Conservation (phyloP, 1,139 yeast genomes). For the Blastobotrys illinoisensis region DNA sequence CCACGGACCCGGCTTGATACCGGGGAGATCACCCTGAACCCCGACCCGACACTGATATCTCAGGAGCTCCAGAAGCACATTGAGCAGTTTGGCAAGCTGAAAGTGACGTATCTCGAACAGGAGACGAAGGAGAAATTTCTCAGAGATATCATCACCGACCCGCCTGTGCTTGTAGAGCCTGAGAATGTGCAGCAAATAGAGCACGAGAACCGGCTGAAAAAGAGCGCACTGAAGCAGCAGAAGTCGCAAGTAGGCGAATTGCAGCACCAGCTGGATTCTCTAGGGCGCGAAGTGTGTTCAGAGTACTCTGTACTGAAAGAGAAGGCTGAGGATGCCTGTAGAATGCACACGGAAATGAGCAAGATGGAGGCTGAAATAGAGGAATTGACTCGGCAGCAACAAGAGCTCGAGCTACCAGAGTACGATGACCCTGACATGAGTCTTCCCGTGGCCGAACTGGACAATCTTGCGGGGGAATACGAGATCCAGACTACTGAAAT, state of each 20-base stretch:
- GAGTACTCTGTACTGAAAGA: constrained; percentile 13
- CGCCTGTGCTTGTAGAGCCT: constrained; percentile 31
- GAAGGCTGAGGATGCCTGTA: constrained; percentile 9
- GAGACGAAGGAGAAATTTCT: constrained; percentile 62
- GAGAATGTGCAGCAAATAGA: constrained; percentile 30
- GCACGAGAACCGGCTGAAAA: constrained; percentile 26
- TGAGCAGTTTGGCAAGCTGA: constrained; percentile 46
- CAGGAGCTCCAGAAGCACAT: constrained; percentile 27
- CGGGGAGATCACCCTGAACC: constrained; percentile 15
- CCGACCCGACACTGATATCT: constrained; percentile 23
- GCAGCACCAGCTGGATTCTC: constrained; percentile 10
- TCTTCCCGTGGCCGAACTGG: constrained; percentile 26
- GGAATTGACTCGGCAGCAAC: constrained; percentile 17
- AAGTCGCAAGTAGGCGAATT: constrained; percentile 13
- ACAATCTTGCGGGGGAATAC: constrained; percentile 15
- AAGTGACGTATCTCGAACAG: constrained; percentile 60
- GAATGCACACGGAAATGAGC: constrained; percentile 23
- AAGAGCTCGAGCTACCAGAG: constrained; percentile 18
- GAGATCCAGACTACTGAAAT: constrained; percentile 47
- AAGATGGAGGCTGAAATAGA: constrained; percentile 26
- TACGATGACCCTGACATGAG: constrained; percentile 25
- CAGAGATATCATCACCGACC: constrained; percentile 34
- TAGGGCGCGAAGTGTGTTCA: constrained; percentile 11
- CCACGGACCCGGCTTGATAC: constrained; percentile 13
- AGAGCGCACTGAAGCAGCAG: constrained; percentile 25